Evolutionary conservation across 371 early-diverging fungal genomes (phyloP), one percentile per base, ranked within the genome.

Genomic region (Mucor racemosus): DNA sequence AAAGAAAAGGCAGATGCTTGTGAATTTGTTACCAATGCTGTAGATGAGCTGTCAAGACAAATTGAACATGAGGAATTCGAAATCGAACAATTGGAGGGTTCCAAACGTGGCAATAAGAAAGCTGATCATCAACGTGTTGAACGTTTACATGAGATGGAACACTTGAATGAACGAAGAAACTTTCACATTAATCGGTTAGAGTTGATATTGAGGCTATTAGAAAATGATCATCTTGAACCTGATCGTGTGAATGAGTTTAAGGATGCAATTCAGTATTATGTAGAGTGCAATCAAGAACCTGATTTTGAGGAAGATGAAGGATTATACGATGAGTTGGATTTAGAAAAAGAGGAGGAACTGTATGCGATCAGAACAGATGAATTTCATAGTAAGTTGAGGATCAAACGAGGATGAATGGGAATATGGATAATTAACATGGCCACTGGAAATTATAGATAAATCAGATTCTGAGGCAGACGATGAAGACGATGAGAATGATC

Each of bases 271-370:
- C 86, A 90, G 48, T 97, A 95, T 73, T 98, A 97, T 74, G 91
- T 96, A 1, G 96, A 97, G 48, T 78, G 76, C 62, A 95, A 95
- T 79, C 87, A 90, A 74, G 94, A 96, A 15, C 91, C 91, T 21
- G 95, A 94, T 68, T 97, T 94, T 79, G 91, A 88, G 48, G 97
- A 97, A 69, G 92, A 97, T 68, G 97, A 96, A 66, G 87, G 80
- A 56, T 86, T 98, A 21, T 98, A 98, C 77, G 96, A 97, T 64
- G 95, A 95, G 35, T 76, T 98, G 68, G 89, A 94, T 73, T 82
- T 98, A 58, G 94, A 94, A 62, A 95, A 96, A 61, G 96, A 92
- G 58, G 93, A 95, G 35, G 94, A 93, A 66, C 77, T 90, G 7
- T 92, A 83, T 79, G 84, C 83, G 26, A 83, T 91, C 39, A 73